These are phyloP conservation scores for Tuber melanosporum DNA, from an alignment of 495 filamentous ascomycete genomes.

Conservation along the genomic window DNA sequence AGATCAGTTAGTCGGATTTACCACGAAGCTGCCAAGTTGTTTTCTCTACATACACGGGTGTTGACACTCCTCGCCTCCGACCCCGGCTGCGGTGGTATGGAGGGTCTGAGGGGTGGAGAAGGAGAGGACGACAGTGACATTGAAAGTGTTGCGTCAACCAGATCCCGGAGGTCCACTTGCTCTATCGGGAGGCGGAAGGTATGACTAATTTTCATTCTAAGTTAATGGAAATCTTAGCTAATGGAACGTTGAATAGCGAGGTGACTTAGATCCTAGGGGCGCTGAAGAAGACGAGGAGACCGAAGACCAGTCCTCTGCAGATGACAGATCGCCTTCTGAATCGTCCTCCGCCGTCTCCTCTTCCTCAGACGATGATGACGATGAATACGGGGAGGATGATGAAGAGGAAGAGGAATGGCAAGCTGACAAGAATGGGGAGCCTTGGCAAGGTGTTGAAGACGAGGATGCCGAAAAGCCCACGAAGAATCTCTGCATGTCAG, in stretches of 20 bases:
- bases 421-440: constrained; percentile 59
- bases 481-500: constrained; percentile 62
- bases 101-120: constrained; percentile 39
- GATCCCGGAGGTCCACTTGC: constrained; percentile 28
- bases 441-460: constrained; percentile 61
- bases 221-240: constrained; percentile 15
- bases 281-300: constrained; percentile 47
- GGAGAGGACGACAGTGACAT: constrained; percentile 36
- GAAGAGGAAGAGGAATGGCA: constrained; percentile 50
- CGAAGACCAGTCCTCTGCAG: constrained; percentile 48
- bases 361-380: constrained; percentile 48
- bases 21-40: constrained; percentile 41
- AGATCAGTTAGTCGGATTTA: not conserved
- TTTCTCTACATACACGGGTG: constrained; percentile 40
- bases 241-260: constrained; percentile 45
- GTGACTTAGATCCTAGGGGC: constrained; percentile 47
- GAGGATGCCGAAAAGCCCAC: constrained; percentile 59
- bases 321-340: constrained; percentile 60
- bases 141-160: constrained; percentile 33
- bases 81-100: constrained; percentile 39
- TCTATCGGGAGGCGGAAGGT: constrained; percentile 37
- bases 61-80: constrained; percentile 42
- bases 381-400: constrained; percentile 36
- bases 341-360: constrained; percentile 65
- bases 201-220: constrained; percentile 1